Percentiles rank a stretch among this genome's conserved stretches.
Conservation (phyloP, 257 asterid species). For the Perilla frutescens region DNA sequence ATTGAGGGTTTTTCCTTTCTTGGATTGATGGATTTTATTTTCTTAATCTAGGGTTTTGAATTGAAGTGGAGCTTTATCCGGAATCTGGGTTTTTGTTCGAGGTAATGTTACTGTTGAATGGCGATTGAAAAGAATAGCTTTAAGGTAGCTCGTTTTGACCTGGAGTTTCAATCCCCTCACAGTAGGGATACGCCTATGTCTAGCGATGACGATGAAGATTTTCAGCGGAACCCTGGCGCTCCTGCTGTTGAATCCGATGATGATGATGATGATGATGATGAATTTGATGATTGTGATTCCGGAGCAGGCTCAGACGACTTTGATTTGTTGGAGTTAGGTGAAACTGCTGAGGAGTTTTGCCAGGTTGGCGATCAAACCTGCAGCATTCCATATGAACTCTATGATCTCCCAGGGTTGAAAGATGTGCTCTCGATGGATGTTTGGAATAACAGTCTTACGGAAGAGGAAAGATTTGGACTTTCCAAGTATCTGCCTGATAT, state of each 20-base stretch:
- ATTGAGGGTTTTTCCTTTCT: slow-evolving; percentile 9
- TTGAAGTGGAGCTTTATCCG: slow-evolving; percentile 41
- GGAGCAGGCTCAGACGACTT: slow-evolving; percentile 98
- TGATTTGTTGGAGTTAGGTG: slow-evolving; percentile 90
- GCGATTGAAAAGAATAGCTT: slow-evolving; percentile 92
- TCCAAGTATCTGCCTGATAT: slow-evolving; percentile 88
- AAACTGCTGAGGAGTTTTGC: slow-evolving; percentile 92
- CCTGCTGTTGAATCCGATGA: slow-evolving; percentile 78
- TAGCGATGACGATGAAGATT: slow-evolving; percentile 82
- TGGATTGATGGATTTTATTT: slow-evolving; percentile 32
- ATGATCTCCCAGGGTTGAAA: slow-evolving; percentile 82
- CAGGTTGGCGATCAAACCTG: slow-evolving; percentile 91
- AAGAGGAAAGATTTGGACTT: slow-evolving; percentile 85
- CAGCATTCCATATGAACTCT: slow-evolving; percentile 86
- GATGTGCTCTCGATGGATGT: slow-evolving; percentile 88
- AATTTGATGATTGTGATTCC: slow-evolving; percentile 92
- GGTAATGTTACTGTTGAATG: slow-evolving; percentile 71
- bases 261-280: slow-evolving; percentile 92
- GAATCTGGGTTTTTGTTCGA: slow-evolving; percentile 33
- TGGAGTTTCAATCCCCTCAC: slow-evolving; percentile 69
- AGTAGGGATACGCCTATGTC: slow-evolving; percentile 73
- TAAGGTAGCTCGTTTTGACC: slow-evolving; percentile 71
- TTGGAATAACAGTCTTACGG: slow-evolving; percentile 90
- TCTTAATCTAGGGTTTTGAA: slow-evolving; percentile 50
- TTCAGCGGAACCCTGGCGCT: slow-evolving; percentile 56